Percentiles rank a stretch among this genome's conserved stretches.
Evolutionary conservation across 345 rosid genomes (phyloP).

Genomic region (Murraya koenigii): DNA sequence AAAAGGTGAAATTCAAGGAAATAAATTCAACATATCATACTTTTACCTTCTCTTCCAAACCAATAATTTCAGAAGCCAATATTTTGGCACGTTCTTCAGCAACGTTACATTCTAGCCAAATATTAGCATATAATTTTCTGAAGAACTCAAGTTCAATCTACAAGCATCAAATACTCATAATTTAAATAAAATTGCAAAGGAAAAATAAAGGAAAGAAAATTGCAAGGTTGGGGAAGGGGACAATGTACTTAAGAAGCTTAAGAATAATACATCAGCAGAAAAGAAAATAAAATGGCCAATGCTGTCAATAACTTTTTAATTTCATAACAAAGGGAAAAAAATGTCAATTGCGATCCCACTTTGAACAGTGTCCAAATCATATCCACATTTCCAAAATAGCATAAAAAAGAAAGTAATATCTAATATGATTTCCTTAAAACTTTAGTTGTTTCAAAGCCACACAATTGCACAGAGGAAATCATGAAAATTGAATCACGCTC

Average conservation of each 20-base stretch:
- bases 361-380: background rate
- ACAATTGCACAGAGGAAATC: background rate
- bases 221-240: background rate
- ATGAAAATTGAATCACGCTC: background rate
- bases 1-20: background rate
- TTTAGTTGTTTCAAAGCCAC: background rate
- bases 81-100: conserved; percentile 91
- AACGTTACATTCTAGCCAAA: conserved; percentile 78
- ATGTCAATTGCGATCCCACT: background rate
- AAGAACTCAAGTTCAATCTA: conserved; percentile 87
- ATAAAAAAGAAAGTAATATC: background rate
- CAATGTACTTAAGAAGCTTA: background rate
- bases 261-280: background rate
- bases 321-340: too few relatives aligned
- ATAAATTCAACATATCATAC: background rate
- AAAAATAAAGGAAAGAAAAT: conserved; percentile 1
- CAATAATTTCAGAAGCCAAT: conserved; percentile 93
- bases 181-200: too few relatives aligned
- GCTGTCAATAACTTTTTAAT: background rate
- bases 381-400: background rate
- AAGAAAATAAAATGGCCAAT: conserved; percentile 1
- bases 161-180: conserved; percentile 17
- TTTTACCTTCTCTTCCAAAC: conserved; percentile 95
- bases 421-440: background rate
- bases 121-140: conserved; percentile 65